Percentiles rank a stretch among this genome's conserved stretches.
These are phyloP conservation scores for Graphium sp. DNA, from an alignment of 2,329 filamentous ascomycete species.

Conservation along the genomic window DNA sequence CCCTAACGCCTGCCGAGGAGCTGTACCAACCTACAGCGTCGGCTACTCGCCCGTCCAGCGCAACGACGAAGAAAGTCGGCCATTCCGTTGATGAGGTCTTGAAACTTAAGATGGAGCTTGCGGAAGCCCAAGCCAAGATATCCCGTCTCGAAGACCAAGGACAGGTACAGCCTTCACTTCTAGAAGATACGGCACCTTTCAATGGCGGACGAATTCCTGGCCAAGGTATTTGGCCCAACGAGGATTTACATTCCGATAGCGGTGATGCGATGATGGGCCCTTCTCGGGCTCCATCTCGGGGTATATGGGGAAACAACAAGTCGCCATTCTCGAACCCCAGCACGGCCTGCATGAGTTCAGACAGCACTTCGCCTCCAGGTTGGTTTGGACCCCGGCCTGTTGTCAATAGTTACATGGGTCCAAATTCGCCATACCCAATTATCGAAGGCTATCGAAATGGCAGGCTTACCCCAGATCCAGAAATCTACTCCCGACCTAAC, in stretches of 20 bases:
- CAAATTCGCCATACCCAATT: constrained; percentile 14
- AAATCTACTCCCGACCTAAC: constrained; percentile 24
- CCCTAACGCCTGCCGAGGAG: constrained; percentile 45
- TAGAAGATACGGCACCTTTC: background rate
- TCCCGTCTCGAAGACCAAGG: constrained; percentile 39
- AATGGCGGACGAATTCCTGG: background rate
- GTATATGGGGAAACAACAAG: constrained; percentile 38
- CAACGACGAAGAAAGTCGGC: constrained; percentile 23
- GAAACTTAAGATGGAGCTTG: constrained; percentile 54
- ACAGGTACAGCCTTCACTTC: background rate
- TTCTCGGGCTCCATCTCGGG: constrained; percentile 33
- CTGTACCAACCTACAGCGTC: constrained; percentile 28
- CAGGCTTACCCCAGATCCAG: constrained; percentile 29
- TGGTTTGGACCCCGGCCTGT: constrained; percentile 27
- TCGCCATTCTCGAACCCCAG: constrained; percentile 12
- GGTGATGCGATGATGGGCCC: constrained; percentile 34
- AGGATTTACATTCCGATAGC: constrained; percentile 39
- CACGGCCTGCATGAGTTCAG: constrained; percentile 6
- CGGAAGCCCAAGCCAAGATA: constrained; percentile 53
- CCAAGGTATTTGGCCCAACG: constrained; percentile 9
- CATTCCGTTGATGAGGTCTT: constrained; percentile 39
- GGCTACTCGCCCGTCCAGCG: constrained; percentile 34
- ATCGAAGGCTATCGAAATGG: constrained; percentile 26
- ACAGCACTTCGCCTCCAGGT: constrained; percentile 9
- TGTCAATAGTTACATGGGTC: constrained; percentile 21